These are phyloP conservation scores for Pichia eremophila DNA, from an alignment of 805 yeast species.

Conservation along the genomic window DNA sequence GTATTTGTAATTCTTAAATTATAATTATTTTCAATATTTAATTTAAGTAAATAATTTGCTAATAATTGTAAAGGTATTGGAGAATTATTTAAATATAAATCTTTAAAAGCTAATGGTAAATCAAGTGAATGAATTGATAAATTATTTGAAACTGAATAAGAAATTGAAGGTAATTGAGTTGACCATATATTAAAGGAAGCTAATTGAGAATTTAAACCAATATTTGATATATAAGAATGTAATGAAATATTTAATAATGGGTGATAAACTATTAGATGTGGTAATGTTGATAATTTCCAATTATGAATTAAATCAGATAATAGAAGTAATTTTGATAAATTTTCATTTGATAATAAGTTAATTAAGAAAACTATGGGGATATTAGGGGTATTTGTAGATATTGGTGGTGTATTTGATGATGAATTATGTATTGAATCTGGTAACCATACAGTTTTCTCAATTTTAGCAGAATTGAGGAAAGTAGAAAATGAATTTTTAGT, in stretches of 20 bases:
- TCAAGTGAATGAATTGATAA: constrained; percentile 31
- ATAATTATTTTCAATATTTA: constrained; percentile 33
- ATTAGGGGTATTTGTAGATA: no score
- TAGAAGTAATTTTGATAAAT: no score
- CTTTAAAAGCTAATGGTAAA: constrained; percentile 16
- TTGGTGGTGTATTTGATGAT: no score
- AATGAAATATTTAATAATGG: constrained; percentile 8
- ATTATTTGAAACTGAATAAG: constrained; percentile 12
- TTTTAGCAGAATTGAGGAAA: constrained; percentile 17
- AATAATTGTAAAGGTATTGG: constrained; percentile 37
- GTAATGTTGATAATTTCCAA: background rate
- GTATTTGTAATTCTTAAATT: constrained; percentile 43
- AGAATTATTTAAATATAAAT: constrained; percentile 18
- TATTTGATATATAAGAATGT: constrained; percentile 14
- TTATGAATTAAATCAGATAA: no score
- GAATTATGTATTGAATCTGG: no score
- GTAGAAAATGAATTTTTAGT: constrained; percentile 18
- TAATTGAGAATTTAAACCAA: constrained; percentile 22
- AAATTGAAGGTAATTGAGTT: constrained; percentile 27
- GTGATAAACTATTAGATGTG: constrained; percentile 3
- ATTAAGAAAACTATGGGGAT: constrained; percentile 1
- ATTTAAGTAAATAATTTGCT: constrained; percentile 39
- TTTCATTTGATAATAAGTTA: background rate
- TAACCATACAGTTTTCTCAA: constrained; percentile 22
- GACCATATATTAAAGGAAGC: constrained; percentile 6